phyloP scores from a whole-genome alignment of 805 yeast genomes.

The Candida railenensis region DNA sequence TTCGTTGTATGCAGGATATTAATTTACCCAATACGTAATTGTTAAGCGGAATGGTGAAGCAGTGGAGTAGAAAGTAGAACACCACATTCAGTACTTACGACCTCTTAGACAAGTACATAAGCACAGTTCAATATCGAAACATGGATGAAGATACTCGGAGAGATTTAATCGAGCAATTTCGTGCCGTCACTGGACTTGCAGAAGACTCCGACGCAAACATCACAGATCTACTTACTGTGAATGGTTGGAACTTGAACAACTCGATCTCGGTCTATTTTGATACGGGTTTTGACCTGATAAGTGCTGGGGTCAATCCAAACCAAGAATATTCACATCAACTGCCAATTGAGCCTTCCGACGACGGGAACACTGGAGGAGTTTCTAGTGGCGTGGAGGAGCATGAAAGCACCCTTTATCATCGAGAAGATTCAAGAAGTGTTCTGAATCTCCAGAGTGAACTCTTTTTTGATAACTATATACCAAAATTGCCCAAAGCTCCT shows the following conservation, averaged over 20 bases:
- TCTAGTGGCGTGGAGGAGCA: conserved; percentile 10
- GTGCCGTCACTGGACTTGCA: conserved; percentile 1
- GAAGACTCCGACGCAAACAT: conserved; percentile 36
- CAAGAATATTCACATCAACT: background rate
- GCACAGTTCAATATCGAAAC: background rate
- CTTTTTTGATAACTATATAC: conserved; percentile 26
- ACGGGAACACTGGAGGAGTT: conserved; percentile 9
- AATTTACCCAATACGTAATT: background rate
- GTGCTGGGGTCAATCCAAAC: background rate
- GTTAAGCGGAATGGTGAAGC: no score
- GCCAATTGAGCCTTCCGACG: background rate
- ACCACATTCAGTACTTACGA: background rate
- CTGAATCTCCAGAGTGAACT: conserved; percentile 27
- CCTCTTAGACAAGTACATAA: background rate
- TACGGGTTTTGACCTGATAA: conserved; percentile 27
- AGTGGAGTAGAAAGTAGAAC: no score
- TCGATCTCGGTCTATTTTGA: conserved; percentile 65
- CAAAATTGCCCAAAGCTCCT: conserved; percentile 41
- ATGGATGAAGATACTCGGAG: background rate
- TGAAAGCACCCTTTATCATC: conserved; percentile 1
- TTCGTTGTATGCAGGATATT: background rate
- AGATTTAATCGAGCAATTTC: background rate
- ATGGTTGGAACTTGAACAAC: conserved; percentile 61
- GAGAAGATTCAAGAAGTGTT: conserved; percentile 5
- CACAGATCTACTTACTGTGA: conserved; percentile 44